These are phyloP conservation scores for Venturia carpophila DNA, from an alignment of 2,329 filamentous ascomycete genomes.

Conservation along the genomic window DNA sequence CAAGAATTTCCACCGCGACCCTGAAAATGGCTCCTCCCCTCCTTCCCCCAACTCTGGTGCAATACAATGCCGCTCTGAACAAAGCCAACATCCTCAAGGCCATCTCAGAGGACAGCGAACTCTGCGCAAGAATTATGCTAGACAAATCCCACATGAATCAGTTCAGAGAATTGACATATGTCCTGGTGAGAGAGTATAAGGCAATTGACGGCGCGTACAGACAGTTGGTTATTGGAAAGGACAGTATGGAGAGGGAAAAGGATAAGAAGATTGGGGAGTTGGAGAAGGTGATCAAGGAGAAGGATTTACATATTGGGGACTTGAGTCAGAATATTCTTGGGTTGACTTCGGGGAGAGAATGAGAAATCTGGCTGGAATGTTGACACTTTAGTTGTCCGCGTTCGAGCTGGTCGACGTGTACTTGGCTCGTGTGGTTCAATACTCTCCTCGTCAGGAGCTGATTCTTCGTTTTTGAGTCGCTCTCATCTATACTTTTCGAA, in stretches of 20 bases:
- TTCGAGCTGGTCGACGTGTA: neutral
- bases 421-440: neutral
- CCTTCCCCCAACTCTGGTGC: neutral
- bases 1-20: neutral
- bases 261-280: neutral
- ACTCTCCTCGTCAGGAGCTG: no score
- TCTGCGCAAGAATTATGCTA: neutral
- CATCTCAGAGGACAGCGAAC: neutral
- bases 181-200: slow-evolving; percentile 3
- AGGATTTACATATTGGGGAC: neutral
- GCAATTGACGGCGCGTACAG: neutral
- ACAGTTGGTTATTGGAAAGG: neutral
- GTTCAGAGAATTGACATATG: neutral
- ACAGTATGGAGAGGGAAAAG: neutral
- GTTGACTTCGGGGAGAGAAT: neutral
- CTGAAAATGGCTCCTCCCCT: neutral
- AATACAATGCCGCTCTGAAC: neutral
- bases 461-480: neutral
- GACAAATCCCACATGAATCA: neutral
- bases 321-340: neutral
- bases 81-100: neutral
- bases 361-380: neutral
- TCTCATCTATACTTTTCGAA: slow-evolving; percentile 42
- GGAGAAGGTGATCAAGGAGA: neutral
- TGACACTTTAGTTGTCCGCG: no score